These are phyloP conservation scores for Baorangia bicolor DNA, from an alignment of 768 basidiomycete species.

Conservation along the genomic window DNA sequence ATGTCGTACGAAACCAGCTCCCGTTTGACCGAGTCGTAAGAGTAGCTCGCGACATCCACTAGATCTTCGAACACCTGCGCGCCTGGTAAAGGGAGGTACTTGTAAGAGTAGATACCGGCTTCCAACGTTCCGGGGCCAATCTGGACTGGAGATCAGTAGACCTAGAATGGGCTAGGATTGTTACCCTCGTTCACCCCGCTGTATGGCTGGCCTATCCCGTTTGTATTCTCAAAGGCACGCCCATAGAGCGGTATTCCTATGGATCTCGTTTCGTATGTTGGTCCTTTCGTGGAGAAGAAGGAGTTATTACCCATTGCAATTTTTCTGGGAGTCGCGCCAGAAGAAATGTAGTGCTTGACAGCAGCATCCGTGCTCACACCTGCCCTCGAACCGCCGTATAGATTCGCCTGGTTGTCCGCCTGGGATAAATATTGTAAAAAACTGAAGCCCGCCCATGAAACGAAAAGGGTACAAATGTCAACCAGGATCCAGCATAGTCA, in stretches of 20 bases:
- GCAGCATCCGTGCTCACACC: conserved; percentile 68
- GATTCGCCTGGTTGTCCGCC: conserved; percentile 60
- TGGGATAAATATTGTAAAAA: conserved; percentile 10
- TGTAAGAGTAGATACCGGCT: conserved; percentile 61
- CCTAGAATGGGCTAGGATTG: background rate
- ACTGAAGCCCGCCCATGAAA: background rate
- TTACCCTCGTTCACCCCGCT: conserved; percentile 47
- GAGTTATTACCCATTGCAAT: conserved; percentile 55
- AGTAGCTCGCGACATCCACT: conserved; percentile 72
- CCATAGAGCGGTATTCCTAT: conserved; percentile 78
- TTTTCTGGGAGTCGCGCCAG: conserved; percentile 65
- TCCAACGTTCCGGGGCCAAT: conserved; percentile 60
- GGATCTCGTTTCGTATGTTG: background rate
- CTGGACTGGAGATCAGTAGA: conserved; percentile 32
- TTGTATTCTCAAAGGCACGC: conserved; percentile 70
- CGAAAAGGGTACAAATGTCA: conserved; percentile 48
- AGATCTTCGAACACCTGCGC: conserved; percentile 65
- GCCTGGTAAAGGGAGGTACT: conserved; percentile 61
- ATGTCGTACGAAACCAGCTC: conserved; percentile 80
- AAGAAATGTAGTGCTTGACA: conserved; percentile 54
- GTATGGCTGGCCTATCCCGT: conserved; percentile 65
- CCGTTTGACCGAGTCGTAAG: conserved; percentile 63
- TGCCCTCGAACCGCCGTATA: conserved; percentile 65
- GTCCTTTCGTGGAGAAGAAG: background rate
- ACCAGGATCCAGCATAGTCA: conserved; percentile 80